A percentile compares a stretch with the other conserved stretches of the same genome.
phyloP scores from a whole-genome alignment of 192 early-diverging fungal genomes.

The Dissophora ornata region DNA sequence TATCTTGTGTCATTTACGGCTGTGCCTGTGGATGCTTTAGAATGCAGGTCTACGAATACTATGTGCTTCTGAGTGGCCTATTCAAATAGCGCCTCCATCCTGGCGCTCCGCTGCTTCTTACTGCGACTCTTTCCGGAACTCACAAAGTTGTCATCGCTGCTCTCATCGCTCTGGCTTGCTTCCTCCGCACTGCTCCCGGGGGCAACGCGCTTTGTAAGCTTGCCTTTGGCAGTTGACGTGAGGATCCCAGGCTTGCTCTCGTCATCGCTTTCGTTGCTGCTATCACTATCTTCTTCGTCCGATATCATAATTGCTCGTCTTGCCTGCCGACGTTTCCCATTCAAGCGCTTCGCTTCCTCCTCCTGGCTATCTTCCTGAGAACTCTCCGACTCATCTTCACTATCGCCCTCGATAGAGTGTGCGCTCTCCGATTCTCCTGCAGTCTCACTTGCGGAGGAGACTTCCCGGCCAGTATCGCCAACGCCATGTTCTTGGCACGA shows the following conservation, averaged over 20 bases:
- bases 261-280: not conserved
- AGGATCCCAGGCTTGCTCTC: not conserved
- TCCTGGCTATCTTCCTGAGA: not conserved
- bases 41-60: too few species aligned
- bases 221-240: not conserved
- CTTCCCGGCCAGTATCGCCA: too few species aligned
- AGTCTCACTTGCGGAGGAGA: too few species aligned
- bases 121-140: not conserved
- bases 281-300: constrained; percentile 4
- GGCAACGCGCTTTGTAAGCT: not conserved
- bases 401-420: not conserved
- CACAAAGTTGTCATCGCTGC: not conserved
- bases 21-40: too few species aligned
- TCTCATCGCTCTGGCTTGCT: not conserved
- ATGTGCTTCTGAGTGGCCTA: too few species aligned
- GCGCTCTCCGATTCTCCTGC: too few species aligned
- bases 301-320: constrained; percentile 6
- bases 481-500: too few species aligned
- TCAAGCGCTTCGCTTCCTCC: not conserved
- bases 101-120: not conserved
- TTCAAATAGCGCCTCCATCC: not conserved
- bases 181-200: not conserved
- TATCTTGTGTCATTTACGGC: too few species aligned
- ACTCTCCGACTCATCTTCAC: not conserved
- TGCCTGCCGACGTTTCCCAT: not conserved